Base-by-base conservation (phyloP, 164 flowering plant genomes). In the Annona squamosa region DNA sequence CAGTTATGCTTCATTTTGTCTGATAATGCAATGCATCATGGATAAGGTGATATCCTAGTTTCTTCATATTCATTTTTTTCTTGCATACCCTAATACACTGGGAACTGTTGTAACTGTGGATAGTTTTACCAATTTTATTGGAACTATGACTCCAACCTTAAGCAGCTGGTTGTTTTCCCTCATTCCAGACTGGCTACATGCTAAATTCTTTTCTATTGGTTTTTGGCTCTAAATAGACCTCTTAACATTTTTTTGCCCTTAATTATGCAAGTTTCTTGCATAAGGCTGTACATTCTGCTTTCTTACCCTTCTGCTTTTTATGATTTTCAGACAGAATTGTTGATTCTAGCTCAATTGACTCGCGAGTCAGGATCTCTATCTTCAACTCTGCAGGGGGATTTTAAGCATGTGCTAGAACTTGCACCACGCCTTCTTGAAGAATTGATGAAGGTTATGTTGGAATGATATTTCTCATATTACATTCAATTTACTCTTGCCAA, bases 371-470 rank as follows among this genome's bases (percentile, higher is more conserved):
- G 82, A 48, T 76, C 84, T 16, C 79, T 93, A 65, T 69, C 98
- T n/a, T 85, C 90, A 70, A 77, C 86, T 56, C 75, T 93, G 82
- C 80, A 76, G 52, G 79, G 81, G 76, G 98, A 93, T 84, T 87
- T 88, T 77, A 91, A 78, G 66, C 90, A 74, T 74, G 85, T 93
- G 48, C 84, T 93, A 52, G 91, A 91, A 84, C 82, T 89, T 80
- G 88, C 98, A 70, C 99, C 99, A 77, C 91, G 96, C 67, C 96
- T 94, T 76, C 95, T 94, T 76, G 99, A 94, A 81, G 99, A 94
- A 82, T 79, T 94, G 71, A 84, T 91, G 90, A 94, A 91, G 96
- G 99, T 95, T 71, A 63, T n/a, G 1, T 9, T 59, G 43, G 41
- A 19, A 9, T 66, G 68, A 13, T 46, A 66, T 17, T 66, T 42